Base-by-base conservation (phyloP, 225 moss, liverwort and hornwort species). In the Sphagnum tenellum region DNA sequence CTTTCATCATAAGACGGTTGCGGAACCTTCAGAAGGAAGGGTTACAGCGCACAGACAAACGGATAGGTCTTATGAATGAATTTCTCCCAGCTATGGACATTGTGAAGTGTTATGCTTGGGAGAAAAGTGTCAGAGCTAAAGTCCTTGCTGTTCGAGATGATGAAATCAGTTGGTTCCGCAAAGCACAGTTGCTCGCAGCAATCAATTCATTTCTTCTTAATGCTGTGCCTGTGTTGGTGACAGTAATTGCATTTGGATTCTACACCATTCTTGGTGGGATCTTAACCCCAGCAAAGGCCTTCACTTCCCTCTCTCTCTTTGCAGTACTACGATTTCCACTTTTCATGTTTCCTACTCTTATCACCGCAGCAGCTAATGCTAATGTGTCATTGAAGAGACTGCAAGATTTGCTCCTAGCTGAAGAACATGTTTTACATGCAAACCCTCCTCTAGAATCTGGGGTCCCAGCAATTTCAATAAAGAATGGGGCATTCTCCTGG, bases 51-150 rank as follows among this genome's bases (percentile, higher is more conserved):
- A 92, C 85, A 62, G 92, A 92, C 71, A 70, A 5, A 45, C 82
- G 92, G 60, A 73, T 92, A 61, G 77, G 78, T 54, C 77, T 78
- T 46, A 76, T 80, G 73, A 81, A 81, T 56, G 92, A 92, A 69
- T 53, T 78, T 46, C 73, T 92, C 13, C 61, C 74, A 3, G 83
- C 82, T 47, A 89, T 89, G 85, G 90, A 94, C 54, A 75, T 88
- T 60, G 88, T 94, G 75, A 94, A 94, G 71, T 82, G 90, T 12
- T 90, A 94, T 63, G 90, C 86, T 13, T 94, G 94, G 94, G 90
- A 94, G 60, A 77, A 64, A 44, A 94, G 82, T 69, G 86, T 94
- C 56, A 63, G 68, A 45, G 48, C 68, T 2, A 77, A 72, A 64
- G 76, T 94, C 49, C 76, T 75, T 29, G 64, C 64, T 2, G 73